These are phyloP conservation scores for Ophiocordyceps robertsii DNA, from an alignment of 2,329 filamentous ascomycete genomes.

Conservation along the genomic window DNA sequence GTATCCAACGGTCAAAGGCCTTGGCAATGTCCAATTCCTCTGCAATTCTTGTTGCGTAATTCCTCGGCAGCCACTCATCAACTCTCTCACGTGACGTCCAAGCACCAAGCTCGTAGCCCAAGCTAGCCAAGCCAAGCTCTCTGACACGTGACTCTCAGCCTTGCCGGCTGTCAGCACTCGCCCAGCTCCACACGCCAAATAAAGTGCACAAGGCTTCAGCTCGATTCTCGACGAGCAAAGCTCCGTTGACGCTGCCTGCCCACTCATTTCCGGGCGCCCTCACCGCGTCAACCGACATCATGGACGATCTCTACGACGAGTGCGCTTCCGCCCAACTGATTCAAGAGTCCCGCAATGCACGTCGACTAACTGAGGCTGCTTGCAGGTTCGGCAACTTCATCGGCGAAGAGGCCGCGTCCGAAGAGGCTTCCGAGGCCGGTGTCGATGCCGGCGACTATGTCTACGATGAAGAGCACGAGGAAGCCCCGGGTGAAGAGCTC, in stretches of 20 bases:
- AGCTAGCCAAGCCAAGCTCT: too few species aligned
- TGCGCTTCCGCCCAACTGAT: constrained; percentile 23
- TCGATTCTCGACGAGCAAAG: constrained; percentile 3
- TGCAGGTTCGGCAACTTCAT: constrained; percentile 93
- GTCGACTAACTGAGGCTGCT: neutral
- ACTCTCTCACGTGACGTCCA: too few species aligned
- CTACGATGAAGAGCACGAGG: constrained; percentile 64
- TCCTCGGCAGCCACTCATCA: too few species aligned
- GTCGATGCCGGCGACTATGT: constrained; percentile 64
- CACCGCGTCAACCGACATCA: constrained; percentile 22
- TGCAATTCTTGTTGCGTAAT: too few species aligned
- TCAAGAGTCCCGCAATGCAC: too few species aligned
- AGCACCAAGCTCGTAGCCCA: too few species aligned
- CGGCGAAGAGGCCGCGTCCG: constrained; percentile 75
- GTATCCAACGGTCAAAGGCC: too few species aligned
- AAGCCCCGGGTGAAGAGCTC: constrained; percentile 62
- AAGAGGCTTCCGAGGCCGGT: constrained; percentile 70
- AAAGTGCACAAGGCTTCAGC: constrained; percentile 1
- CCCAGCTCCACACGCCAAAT: neutral
- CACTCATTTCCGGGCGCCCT: constrained; percentile 5
- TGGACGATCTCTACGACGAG: constrained; percentile 98
- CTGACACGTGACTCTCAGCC: neutral
- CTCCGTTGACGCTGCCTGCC: constrained; percentile 8
- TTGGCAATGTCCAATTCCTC: too few species aligned
- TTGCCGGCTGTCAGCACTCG: neutral